Evolutionary conservation across 2,329 filamentous ascomycete genomes (phyloP).

Genomic region (Alternaria brassicicola): DNA sequence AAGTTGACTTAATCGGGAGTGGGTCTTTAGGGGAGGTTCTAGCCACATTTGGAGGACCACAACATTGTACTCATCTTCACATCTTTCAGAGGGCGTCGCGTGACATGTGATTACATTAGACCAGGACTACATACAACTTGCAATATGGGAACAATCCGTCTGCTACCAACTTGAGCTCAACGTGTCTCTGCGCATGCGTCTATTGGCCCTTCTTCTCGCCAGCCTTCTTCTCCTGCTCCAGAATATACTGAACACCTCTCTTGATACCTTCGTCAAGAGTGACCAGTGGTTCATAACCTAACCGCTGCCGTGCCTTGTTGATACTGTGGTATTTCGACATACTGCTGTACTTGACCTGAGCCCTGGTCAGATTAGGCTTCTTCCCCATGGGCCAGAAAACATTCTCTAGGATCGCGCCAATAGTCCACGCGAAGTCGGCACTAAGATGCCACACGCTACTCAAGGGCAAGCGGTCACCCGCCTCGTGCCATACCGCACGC

Average conservation of each 20-base stretch:
- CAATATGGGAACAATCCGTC: not conserved
- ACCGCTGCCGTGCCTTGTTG: constrained; percentile 71
- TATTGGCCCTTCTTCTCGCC: constrained; percentile 46
- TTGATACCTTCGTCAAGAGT: constrained; percentile 67
- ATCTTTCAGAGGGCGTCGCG: not conserved
- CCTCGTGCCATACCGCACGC: constrained; percentile 54
- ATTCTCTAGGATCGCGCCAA: constrained; percentile 54
- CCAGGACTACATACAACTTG: not conserved
- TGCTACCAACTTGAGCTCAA: not conserved
- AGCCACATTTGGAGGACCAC: constrained; percentile 5
- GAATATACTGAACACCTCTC: constrained; percentile 53
- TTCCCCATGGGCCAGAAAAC: constrained; percentile 53
- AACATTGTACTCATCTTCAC: not conserved
- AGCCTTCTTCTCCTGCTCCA: constrained; percentile 41
- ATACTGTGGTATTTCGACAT: constrained; percentile 83
- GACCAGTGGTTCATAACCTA: constrained; percentile 73
- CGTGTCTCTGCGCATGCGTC: no score
- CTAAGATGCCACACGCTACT: constrained; percentile 52
- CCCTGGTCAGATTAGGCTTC: constrained; percentile 54
- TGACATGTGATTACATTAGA: not conserved
- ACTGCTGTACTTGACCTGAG: constrained; percentile 67
- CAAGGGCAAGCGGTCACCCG: constrained; percentile 49
- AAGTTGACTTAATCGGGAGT: constrained; percentile 15
- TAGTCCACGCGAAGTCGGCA: constrained; percentile 49
- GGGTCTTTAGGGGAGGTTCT: constrained; percentile 16